Evolutionary conservation across 768 basidiomycete species (phyloP).

Genomic region (Psilocybe subaeruginosa): DNA sequence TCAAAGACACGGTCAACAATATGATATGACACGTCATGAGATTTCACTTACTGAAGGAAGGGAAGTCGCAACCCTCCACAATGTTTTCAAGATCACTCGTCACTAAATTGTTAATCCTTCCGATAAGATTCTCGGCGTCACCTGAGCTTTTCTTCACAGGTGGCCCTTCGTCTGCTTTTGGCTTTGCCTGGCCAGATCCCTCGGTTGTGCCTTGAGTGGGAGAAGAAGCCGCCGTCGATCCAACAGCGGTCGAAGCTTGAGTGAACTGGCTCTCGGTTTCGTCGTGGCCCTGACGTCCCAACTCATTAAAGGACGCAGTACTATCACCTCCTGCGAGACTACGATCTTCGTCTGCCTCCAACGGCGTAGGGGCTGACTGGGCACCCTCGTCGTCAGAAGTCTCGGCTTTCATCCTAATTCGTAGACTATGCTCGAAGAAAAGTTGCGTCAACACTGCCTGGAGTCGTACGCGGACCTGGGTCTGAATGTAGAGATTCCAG

Average conservation of each 20-base stretch:
- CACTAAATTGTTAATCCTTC: conserved; percentile 77
- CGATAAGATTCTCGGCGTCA: conserved; percentile 55
- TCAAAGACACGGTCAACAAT: neutral
- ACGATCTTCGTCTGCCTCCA: neutral
- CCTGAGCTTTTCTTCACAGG: neutral
- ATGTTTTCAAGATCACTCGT: conserved; percentile 33
- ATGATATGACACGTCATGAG: conserved; percentile 12
- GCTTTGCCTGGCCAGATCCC: neutral
- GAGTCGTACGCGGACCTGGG: conserved; percentile 36
- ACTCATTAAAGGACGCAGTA: neutral
- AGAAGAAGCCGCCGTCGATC: neutral
- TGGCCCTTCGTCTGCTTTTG: conserved; percentile 1
- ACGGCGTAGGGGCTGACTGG: neutral
- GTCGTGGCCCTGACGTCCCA: neutral
- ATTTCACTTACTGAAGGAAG: neutral
- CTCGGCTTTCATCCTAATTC: conserved; percentile 61
- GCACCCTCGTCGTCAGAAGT: conserved; percentile 8
- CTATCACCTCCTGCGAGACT: neutral
- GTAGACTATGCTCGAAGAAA: conserved; percentile 51
- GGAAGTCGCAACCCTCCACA: neutral
- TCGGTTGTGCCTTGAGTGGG: neutral
- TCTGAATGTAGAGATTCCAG: conserved; percentile 54
- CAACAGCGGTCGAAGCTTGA: neutral
- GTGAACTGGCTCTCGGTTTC: neutral
- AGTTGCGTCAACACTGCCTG: conserved; percentile 50